phyloP scores from a whole-genome alignment of 2,329 filamentous ascomycete genomes.

The Tolypocladium album region DNA sequence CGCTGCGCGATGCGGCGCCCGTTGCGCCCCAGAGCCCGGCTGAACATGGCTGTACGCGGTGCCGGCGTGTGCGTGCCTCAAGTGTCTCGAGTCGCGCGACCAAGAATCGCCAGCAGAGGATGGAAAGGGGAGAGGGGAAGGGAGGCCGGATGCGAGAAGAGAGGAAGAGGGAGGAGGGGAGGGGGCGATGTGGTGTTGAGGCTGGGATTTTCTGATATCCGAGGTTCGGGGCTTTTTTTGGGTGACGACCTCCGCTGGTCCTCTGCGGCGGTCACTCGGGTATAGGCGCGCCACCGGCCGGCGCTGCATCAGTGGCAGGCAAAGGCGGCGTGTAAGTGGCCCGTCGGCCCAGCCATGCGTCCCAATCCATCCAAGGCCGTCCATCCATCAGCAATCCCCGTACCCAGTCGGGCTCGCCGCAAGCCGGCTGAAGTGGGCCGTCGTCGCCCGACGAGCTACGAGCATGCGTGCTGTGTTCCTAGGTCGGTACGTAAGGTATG shows the following conservation, averaged over 20 bases:
- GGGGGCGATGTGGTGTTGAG: neutral
- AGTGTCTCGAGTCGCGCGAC: neutral
- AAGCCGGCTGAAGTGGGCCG: neutral
- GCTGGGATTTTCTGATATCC: neutral
- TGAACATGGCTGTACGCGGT: slow-evolving; percentile 6
- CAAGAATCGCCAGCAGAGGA: neutral
- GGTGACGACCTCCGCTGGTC: neutral
- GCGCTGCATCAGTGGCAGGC: neutral
- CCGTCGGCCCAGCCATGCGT: neutral
- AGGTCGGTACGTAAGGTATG: too few species aligned
- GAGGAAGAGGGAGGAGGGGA: neutral
- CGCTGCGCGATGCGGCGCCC: slow-evolving; percentile 13
- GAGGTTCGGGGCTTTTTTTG: neutral
- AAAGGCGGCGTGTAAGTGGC: neutral
- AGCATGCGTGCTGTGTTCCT: too few species aligned
- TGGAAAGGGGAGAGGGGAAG: neutral
- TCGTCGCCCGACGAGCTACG: too few species aligned
- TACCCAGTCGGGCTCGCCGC: neutral
- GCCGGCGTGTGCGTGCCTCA: neutral
- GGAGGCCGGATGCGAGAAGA: neutral
- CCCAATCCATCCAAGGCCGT: neutral
- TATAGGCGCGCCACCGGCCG: neutral
- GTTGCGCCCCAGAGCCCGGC: slow-evolving; percentile 12
- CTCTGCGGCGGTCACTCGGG: neutral
- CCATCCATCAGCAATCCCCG: neutral